Base-by-base conservation (phyloP, 148 eudicot species). In the Diospyros kaki region DNA sequence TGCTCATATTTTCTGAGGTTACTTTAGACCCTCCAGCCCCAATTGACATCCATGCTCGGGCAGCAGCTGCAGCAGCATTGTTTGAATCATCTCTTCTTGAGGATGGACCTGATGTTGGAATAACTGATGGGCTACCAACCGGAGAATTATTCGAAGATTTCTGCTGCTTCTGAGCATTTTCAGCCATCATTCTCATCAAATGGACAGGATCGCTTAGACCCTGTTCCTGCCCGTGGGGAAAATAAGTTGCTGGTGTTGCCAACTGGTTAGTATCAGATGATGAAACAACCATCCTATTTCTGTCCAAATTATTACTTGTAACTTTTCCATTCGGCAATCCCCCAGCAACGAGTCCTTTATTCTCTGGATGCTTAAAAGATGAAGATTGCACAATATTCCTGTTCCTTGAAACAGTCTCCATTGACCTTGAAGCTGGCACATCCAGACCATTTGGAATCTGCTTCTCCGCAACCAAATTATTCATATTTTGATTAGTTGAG, bases 131-230 rank as follows among this genome's bases (percentile, higher is more conserved):
- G n/a, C 70, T 78, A 63, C 65, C 84, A 39, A 41, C 65, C 59
- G 75, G 53, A 72, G 80, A 58, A 76, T 76, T 74, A 78, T 67
- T 77, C 13, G 79, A 59, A 52, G 82, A 75, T 72, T 83, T 86
- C 50, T 86, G 96, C 66, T 86, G 96, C 71, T 76, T 84, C 82
- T 87, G 97, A 83, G 82, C 83, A 71, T 87, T 90, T 71, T 92
- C 92, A 2, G 92, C 72, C 64, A 92, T 72, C 84, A 84, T 87
- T 81, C 87, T 92, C 97, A 94, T 92, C 61, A 90, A 84, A 74
- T 87, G 91, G 43, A 92, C 97, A 9, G 97, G 98, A 76, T 94
- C 98, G 73, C 86, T 86, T 42, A 92, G 89, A 77, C 83, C 92
- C 85, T 89, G 87, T 45, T 83, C 88, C 52, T 78, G 93, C 78